Percentiles rank a stretch among this genome's conserved stretches.
Conservation (phyloP, 2,329 filamentous ascomycete species). For the Claviceps maximensis region DNA sequence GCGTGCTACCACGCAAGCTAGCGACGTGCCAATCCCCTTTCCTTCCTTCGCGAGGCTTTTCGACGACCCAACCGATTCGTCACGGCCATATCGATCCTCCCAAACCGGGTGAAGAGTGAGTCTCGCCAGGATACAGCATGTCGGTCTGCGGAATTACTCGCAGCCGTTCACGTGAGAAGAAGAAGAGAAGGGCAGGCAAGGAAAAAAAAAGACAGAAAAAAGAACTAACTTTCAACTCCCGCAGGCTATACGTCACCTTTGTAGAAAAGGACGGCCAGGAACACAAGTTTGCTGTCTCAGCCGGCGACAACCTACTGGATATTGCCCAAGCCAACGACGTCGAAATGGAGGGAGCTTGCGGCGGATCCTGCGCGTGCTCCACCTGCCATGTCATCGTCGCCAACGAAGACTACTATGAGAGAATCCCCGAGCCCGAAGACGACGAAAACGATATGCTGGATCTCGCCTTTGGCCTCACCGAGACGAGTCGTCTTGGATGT, state of each 20-base stretch:
- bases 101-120: constrained; percentile 84
- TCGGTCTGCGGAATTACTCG: no score
- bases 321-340: constrained; percentile 90
- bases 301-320: constrained; percentile 87
- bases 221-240: background rate
- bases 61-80: constrained; percentile 40
- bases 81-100: constrained; percentile 78
- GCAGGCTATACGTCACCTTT: constrained; percentile 76
- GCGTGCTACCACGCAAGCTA: background rate
- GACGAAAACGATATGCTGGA: constrained; percentile 88
- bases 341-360: constrained; percentile 97
- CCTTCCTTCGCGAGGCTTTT: constrained; percentile 40
- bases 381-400: constrained; percentile 84
- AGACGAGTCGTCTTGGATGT: constrained; percentile 73
- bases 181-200: background rate
- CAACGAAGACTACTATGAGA: constrained; percentile 60
- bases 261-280: constrained; percentile 77
- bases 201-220: background rate
- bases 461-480: constrained; percentile 76
- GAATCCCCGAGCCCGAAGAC: constrained; percentile 64
- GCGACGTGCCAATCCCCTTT: background rate
- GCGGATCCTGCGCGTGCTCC: constrained; percentile 84
- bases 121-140: constrained; percentile 6
- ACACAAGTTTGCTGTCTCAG: constrained; percentile 64
- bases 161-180: no score